Evolutionary conservation across 208 protist species (phyloP).

Genomic region (Acanthamoeba polyphaga): DNA sequence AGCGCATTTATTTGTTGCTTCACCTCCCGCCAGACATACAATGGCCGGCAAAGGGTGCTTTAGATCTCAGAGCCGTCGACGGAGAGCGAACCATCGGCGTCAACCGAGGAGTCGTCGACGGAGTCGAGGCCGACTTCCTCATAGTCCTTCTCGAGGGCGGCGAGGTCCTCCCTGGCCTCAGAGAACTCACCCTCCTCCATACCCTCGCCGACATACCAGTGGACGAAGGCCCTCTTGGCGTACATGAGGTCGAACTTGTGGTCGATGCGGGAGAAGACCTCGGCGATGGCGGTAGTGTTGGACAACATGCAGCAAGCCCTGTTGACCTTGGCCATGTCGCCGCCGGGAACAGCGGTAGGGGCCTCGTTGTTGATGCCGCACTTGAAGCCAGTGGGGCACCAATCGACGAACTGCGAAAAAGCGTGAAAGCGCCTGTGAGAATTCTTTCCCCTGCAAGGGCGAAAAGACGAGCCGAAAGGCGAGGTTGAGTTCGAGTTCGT

Average conservation of each 20-base stretch:
- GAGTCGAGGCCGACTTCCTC: slow-evolving; percentile 95
- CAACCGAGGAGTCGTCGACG: slow-evolving; percentile 90
- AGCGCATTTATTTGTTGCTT: background rate
- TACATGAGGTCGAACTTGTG: slow-evolving; percentile 98
- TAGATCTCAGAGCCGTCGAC: slow-evolving; percentile 37
- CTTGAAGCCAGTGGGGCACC: slow-evolving; percentile 98
- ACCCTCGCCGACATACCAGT: slow-evolving; percentile 98
- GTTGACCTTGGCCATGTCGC: slow-evolving; percentile 96
- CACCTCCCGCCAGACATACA: background rate
- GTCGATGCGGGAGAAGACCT: slow-evolving; percentile 95
- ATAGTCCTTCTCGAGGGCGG: slow-evolving; percentile 98
- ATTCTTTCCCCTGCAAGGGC: slow-evolving; percentile 94
- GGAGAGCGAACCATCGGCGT: slow-evolving; percentile 85
- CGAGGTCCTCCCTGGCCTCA: slow-evolving; percentile 97
- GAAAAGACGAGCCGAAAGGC: slow-evolving; percentile 98
- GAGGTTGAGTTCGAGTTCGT: slow-evolving; percentile 94
- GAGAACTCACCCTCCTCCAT: slow-evolving; percentile 98
- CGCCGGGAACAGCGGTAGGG: slow-evolving; percentile 96
- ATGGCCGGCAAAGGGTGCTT: background rate
- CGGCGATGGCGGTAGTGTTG: slow-evolving; percentile 96
- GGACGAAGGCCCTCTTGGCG: slow-evolving; percentile 97
- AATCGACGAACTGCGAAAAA: slow-evolving; percentile 97
- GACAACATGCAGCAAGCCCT: slow-evolving; percentile 96
- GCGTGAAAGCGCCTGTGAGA: background rate
- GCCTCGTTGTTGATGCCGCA: slow-evolving; percentile 98